Percentiles rank a stretch among this genome's conserved stretches.
Conservation (phyloP, 2,329 filamentous ascomycete genomes). For the Lasiodiplodia sp. region DNA sequence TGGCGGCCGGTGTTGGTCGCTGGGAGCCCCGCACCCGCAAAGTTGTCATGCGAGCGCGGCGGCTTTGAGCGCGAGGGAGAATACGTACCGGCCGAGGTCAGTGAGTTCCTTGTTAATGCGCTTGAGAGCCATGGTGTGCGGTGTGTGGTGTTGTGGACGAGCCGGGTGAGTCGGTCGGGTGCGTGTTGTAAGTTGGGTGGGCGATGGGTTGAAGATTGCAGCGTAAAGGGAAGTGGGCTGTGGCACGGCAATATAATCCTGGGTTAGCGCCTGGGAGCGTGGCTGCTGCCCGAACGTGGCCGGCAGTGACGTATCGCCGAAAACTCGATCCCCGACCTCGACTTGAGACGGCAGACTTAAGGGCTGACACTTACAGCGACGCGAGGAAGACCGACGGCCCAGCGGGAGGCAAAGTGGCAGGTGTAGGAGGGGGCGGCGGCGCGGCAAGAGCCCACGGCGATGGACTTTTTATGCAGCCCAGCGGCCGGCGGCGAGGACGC, state of each 20-base stretch:
- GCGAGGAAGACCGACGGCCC: neutral
- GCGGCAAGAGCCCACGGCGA: conserved; percentile 11
- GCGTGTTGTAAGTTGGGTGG: conserved; percentile 30
- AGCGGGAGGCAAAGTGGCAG: neutral
- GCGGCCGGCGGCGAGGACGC: conserved; percentile 11
- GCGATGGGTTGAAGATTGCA: conserved; percentile 29
- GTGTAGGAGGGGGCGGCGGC: neutral
- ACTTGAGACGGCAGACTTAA: neutral
- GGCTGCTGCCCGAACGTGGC: conserved; percentile 31
- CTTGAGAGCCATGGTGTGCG: conserved; percentile 78
- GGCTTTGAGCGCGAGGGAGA: conserved; percentile 32
- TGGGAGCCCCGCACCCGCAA: conserved; percentile 43
- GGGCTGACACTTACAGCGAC: neutral
- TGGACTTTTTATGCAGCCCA: conserved; percentile 22
- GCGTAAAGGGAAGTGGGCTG: conserved; percentile 31
- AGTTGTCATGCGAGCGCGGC: conserved; percentile 47
- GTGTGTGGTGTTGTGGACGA: conserved; percentile 34
- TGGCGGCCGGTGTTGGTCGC: conserved; percentile 21
- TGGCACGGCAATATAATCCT: conserved; percentile 31
- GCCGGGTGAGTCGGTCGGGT: conserved; percentile 6
- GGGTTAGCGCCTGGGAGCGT: conserved; percentile 29
- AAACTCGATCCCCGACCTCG: conserved; percentile 1
- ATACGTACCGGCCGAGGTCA: conserved; percentile 80
- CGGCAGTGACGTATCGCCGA: conserved; percentile 29
- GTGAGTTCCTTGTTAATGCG: conserved; percentile 94